Evolutionary conservation across 2,329 filamentous ascomycete genomes (phyloP), one percentile per base, ranked within the genome.

Genomic region (Tolypocladium inflatum): DNA sequence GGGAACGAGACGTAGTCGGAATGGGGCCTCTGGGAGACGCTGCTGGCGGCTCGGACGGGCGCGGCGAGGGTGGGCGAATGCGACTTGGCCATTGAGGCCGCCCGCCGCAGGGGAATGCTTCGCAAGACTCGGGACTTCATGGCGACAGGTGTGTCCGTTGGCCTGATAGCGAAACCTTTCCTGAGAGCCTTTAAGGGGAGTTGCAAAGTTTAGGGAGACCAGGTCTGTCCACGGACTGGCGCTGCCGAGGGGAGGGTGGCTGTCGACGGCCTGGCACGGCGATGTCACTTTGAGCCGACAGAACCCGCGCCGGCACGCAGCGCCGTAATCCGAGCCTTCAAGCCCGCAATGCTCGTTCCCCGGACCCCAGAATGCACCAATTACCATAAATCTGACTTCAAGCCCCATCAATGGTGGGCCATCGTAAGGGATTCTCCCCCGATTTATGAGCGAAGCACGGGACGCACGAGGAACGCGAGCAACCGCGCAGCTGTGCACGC

Each of bases 1-100:
- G 94, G 94, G 65, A 99, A 99, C n/a, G 81, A 82, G 23, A 85
- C 80, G 63, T 78, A 78, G 55, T 77, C 75, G 1, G 81, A 78
- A 59, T 83, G 78, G 11, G 79, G 82, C 15, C 77, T 76, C 65
- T 85, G 82, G 5, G 81, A 83, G 58, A 84, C 71, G 61, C 76
- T 78, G 68, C 80, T 77, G 41, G 75, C 76, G 43, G 66, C 65
- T 62, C 78, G 74, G 56, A 68, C 57, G 21, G 64, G 57, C 55
- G 63, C 57, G 42, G 61, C 60, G 58, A 64, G 59, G 54, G 61
- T 59, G 57, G 61, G 61, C 55, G 62, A 37, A 59, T 63, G 61
- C 52, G 63, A 55, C 58, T 59, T 65, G 45, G 65, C 54, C n/a
- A 67, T 61, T 38, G 60, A 57, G 42, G 55, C 53, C 30, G 63